A percentile compares a stretch with the other conserved stretches of the same genome.
Conservation (phyloP, 805 yeast species). For the Zygoascus bituminiphila region DNA sequence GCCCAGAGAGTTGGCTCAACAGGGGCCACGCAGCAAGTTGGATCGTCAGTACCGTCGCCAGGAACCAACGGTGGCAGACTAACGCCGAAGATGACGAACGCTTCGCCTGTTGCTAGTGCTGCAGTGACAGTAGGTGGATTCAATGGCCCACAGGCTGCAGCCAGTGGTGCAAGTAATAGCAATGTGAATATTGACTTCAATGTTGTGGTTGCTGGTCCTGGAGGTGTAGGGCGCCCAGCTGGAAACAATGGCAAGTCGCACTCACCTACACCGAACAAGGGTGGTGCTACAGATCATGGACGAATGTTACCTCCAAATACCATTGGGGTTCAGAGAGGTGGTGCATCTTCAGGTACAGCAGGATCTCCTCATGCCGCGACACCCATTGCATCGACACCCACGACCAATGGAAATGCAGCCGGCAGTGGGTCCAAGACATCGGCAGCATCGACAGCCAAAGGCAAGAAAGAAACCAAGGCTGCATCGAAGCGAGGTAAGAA, state of each 20-base stretch:
- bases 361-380: conserved; percentile 6
- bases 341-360: neutral
- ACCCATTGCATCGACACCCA: conserved; percentile 8
- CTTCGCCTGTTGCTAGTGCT: conserved; percentile 3
- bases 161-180: conserved; percentile 19
- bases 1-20: neutral
- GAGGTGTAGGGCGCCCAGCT: conserved; percentile 8
- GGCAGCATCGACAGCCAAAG: conserved; percentile 18
- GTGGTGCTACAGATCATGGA: neutral
- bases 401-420: conserved; percentile 5
- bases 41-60: neutral
- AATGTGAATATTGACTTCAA: conserved; percentile 24
- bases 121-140: neutral
- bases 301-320: conserved; percentile 4
- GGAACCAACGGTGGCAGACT: neutral
- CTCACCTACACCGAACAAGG: neutral
- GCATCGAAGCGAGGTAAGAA: conserved; percentile 20
- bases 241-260: neutral
- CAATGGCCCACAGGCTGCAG: conserved; percentile 4
- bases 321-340: neutral
- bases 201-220: conserved; percentile 24
- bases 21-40: neutral
- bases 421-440: conserved; percentile 3
- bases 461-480: conserved; percentile 17
- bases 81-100: neutral